Percentiles rank a stretch among this genome's conserved stretches.
phyloP scores from a whole-genome alignment of 257 asterid genomes.

The Scutellaria galericulata region DNA sequence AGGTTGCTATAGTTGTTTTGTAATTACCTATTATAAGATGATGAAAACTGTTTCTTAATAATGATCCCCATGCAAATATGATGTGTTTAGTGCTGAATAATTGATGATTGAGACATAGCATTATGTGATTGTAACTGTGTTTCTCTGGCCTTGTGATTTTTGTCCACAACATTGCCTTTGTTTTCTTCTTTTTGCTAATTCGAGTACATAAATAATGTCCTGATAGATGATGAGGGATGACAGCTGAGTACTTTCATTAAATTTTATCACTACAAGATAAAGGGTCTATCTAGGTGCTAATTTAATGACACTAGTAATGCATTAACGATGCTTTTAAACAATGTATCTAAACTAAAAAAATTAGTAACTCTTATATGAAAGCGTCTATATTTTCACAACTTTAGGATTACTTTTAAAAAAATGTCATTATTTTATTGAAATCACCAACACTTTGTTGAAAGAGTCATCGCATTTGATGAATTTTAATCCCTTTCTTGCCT shows the following conservation, averaged over 20 bases:
- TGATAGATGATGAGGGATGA: not conserved
- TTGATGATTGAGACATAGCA: not conserved
- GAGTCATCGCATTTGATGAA: too few relatives aligned
- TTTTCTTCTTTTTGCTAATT: constrained; percentile 1
- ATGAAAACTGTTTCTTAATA: constrained; percentile 3
- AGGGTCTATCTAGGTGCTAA: too few relatives aligned
- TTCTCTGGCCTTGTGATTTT: not conserved
- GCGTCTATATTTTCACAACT: too few relatives aligned
- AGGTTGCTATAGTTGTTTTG: constrained; percentile 12
- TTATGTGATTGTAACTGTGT: not conserved
- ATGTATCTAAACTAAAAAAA: too few relatives aligned
- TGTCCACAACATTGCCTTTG: not conserved
- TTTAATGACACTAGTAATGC: too few relatives aligned
- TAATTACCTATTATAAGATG: constrained; percentile 5
- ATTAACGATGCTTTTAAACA: too few relatives aligned
- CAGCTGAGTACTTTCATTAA: not conserved
- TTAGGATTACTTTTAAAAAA: too few relatives aligned
- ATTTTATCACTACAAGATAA: too few relatives aligned
- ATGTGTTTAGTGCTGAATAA: constrained; percentile 19
- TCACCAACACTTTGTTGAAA: too few relatives aligned
- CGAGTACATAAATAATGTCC: not conserved
- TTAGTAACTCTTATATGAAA: too few relatives aligned
- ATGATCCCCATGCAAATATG: constrained; percentile 8
- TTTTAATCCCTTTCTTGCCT: constrained; percentile 29
- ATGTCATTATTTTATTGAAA: too few relatives aligned